Base-by-base conservation (phyloP, 371 early-diverging fungal species). In the Dipsacomyces acuminosporus region DNA sequence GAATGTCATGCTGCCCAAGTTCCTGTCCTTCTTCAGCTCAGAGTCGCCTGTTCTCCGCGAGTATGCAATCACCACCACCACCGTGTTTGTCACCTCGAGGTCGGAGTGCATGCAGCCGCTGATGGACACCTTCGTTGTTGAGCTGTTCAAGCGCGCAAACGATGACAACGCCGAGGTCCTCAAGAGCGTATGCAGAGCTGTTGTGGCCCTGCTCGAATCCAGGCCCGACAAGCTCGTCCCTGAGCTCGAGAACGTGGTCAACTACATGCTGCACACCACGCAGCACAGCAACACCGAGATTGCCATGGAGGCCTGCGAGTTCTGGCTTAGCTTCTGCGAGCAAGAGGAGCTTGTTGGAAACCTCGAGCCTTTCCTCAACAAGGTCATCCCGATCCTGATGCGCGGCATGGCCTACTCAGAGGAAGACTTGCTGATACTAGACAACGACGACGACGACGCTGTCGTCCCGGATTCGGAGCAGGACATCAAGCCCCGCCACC, bases 321-420 rank as follows among this genome's bases (percentile, higher is more conserved):
- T 98, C 73, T 98, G 96, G 96, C 74, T 95, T 24, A 87, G 89
- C 30, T 88, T 95, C 77, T 91, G 91, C 36, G 98, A 98, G 71
- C 91, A 89, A 56, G 89, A 90, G 36, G 82, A 81, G 18, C 60
- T 91, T 51, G 78, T 79, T 35, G 88, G 87, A 45, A 79, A 87
- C 41, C 74, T 98, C 45, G 84, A 80, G 50, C 90, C 90, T 6
- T 84, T 80, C 66, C 74, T 96, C 35, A 80, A 81, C 40, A 78
- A 81, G 53, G 79, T 97, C 18, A 81, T 97, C n/a, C 93, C 95
- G 24, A 87, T 90, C 13, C 79, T 98, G 49, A 79, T 98, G 44
- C 85, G 86, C 57, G 82, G 93, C 33, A 98, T 96, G 96, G 87
- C 93, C 2, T 98, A 96, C 76, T 85, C 88, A 34, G 95, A 93